phyloP scores from a whole-genome alignment of 106 monocot genomes.

The Allium sativum region DNA sequence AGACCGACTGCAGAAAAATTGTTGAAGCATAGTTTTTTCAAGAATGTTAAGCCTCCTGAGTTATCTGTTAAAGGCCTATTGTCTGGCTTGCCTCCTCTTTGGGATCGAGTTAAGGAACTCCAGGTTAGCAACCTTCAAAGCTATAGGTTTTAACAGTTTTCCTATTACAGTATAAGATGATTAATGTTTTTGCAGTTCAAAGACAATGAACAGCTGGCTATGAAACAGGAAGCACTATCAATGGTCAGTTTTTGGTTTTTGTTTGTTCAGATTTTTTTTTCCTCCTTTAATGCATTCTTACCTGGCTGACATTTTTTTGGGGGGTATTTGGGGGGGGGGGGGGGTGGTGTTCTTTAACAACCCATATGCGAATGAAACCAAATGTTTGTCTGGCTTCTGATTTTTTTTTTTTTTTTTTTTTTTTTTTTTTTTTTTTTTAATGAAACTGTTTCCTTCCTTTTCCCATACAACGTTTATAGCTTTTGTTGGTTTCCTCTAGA shows the following conservation, averaged over 20 bases:
- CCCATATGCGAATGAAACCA: background rate
- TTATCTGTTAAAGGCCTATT: conserved; percentile 59
- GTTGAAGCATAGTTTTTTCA: conserved; percentile 89
- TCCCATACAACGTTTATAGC: background rate
- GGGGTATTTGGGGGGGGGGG: too few species aligned
- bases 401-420: background rate
- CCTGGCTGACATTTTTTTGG: background rate
- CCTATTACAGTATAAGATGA: background rate
- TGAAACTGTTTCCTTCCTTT: background rate
- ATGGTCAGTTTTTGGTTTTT: conserved; percentile 30
- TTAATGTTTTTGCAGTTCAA: conserved; percentile 40
- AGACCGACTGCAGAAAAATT: conserved; percentile 92
- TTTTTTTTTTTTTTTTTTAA: background rate
- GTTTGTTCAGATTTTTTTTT: background rate
- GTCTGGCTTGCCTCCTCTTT: conserved; percentile 67
- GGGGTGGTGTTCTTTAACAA: too few species aligned
- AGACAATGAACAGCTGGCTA: conserved; percentile 83
- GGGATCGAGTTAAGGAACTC: conserved; percentile 88
- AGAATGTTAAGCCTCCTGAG: conserved; percentile 65
- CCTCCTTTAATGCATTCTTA: background rate
- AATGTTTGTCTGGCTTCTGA: background rate
- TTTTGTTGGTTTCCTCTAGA: background rate
- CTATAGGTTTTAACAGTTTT: background rate
- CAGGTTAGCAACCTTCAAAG: conserved; percentile 37
- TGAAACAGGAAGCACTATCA: conserved; percentile 92